A percentile compares a stretch with the other conserved stretches of the same genome.
Conservation (phyloP, 2,329 filamentous ascomycete genomes). For the Dryadomyces quercus-mongolicae region DNA sequence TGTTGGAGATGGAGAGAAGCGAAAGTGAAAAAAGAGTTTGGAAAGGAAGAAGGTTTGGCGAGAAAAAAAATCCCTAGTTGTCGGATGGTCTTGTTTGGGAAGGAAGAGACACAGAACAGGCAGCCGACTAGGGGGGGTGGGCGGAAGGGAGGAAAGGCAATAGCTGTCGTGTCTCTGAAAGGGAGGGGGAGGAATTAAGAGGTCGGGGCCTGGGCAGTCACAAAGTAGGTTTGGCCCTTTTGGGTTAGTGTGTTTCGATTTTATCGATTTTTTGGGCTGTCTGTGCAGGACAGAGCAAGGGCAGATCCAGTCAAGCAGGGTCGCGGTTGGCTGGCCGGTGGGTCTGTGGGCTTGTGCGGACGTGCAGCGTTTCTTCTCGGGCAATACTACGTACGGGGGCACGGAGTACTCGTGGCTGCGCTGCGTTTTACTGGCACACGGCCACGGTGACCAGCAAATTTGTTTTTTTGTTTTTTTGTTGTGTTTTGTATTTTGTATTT, state of each 20-base stretch:
- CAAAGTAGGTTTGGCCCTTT: background rate
- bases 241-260: conserved; percentile 1
- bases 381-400: too few species aligned
- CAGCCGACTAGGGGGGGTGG: conserved; percentile 3
- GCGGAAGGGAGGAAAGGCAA: conserved; percentile 2
- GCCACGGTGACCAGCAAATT: too few species aligned
- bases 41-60: background rate
- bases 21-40: background rate
- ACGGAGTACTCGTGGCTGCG: too few species aligned
- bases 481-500: background rate
- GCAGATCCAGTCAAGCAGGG: background rate
- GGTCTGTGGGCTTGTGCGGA: background rate
- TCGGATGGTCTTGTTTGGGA: conserved; percentile 2
- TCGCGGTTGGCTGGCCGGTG: background rate
- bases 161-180: conserved; percentile 11
- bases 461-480: background rate
- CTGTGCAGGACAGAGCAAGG: background rate
- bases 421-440: too few species aligned
- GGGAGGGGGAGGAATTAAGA: conserved; percentile 5
- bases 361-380: background rate
- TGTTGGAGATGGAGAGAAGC: background rate
- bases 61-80: conserved; percentile 1
- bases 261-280: conserved; percentile 2
- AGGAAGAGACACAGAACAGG: conserved; percentile 1
- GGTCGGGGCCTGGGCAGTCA: conserved; percentile 3